Conservation (phyloP, 2,329 filamentous ascomycete genomes). For the Rasamsonia emersonii region DNA sequence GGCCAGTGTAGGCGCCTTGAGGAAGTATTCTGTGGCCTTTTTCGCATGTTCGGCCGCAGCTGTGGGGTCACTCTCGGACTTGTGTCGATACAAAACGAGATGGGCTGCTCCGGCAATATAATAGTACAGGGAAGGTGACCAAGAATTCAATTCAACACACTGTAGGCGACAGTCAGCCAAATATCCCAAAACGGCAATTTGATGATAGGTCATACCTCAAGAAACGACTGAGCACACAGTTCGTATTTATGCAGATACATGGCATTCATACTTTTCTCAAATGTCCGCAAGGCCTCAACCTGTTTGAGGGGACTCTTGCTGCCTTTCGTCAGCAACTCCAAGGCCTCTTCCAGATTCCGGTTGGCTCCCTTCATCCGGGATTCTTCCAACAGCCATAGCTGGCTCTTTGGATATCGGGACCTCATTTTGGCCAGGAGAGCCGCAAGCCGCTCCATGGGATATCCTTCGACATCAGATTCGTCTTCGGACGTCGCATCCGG, state of each 20-base stretch:
- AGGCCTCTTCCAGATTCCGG: constrained; percentile 56
- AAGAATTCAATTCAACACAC: constrained; percentile 75
- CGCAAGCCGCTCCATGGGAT: constrained; percentile 61
- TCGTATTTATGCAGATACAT: constrained; percentile 74
- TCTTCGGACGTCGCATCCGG: constrained; percentile 40
- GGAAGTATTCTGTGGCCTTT: constrained; percentile 60
- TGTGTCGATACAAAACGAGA: constrained; percentile 66
- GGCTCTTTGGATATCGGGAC: constrained; percentile 66
- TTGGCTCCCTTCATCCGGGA: constrained; percentile 65
- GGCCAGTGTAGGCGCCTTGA: constrained; percentile 61
- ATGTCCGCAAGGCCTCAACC: constrained; percentile 73
- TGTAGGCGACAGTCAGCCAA: constrained; percentile 21
- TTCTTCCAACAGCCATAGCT: constrained; percentile 83
- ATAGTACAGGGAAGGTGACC: constrained; percentile 83
- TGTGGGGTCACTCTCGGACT: constrained; percentile 17
- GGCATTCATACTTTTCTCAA: constrained; percentile 69
- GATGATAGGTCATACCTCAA: constrained; percentile 39
- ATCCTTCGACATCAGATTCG: constrained; percentile 56
- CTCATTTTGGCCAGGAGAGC: constrained; percentile 66
- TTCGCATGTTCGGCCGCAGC: constrained; percentile 51
- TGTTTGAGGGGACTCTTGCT: constrained; percentile 71
- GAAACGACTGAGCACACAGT: constrained; percentile 64
- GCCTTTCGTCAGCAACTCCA: constrained; percentile 55
- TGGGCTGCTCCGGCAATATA: constrained; percentile 75
- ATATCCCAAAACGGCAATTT: constrained; percentile 4